Base-by-base conservation (phyloP, 768 basidiomycete species). In the Leccinum sublutescens region DNA sequence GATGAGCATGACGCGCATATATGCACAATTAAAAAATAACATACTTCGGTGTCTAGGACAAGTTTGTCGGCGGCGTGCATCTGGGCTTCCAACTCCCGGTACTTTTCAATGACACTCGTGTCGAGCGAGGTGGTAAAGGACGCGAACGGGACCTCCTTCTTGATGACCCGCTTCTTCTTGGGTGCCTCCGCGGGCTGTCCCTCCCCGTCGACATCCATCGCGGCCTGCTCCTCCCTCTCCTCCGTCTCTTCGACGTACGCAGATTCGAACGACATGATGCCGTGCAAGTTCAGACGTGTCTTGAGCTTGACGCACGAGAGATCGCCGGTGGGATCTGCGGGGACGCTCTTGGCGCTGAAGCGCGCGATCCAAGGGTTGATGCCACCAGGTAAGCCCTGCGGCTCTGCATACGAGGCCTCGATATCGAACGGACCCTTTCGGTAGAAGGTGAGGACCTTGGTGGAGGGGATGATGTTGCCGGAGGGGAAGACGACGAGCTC, bases 401-500 rank as follows among this genome's bases (percentile, higher is more conserved):
- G 87, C 17, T 95, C 85, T 14, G 86, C 88, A 74, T 98, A 98
- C 47, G 77, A 76, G 2, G 93, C 90, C 75, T 95, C 89, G 68
- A 99, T 81, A 49, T 91, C 89, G 78, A 99, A 99, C 4, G 88
- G 74, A 40, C 87, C 86, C 68, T 87, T 88, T 72, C 96, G 88
- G 76, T 93, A 91, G 83, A 98, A 97, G 5, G 93, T 93, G 66
- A 98, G 85, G 63, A 95, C 85, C 78, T 98, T 98, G 71, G 95
- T 96, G 23, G 93, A 95, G 5, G 97, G 97, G 61, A 96, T 82
- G 48, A 76, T 67, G 76, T 98, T 96, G 55, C 88, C 89, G 48
- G 80, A 80, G 54, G 91, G 89, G 85, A 95, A 98, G 47, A 98
- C 93, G 64, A 87, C 80, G 61, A 98, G 84, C 74, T 96, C 93